These are phyloP conservation scores for Claviceps pazoutovae DNA, from an alignment of 2,329 filamentous ascomycete species.

Conservation along the genomic window DNA sequence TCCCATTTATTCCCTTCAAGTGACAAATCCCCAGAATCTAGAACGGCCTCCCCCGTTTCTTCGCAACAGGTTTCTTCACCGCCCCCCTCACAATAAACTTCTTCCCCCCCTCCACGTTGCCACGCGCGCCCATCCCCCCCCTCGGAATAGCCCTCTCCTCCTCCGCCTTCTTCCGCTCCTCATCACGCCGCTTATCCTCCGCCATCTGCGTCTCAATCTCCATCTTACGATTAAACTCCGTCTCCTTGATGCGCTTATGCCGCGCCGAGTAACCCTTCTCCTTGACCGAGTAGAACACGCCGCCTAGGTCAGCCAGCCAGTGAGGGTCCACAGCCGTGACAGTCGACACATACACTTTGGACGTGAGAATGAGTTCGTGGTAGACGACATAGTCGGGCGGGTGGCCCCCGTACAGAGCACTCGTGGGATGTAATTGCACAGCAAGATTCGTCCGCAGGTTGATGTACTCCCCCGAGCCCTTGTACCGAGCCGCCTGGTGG, in stretches of 20 bases:
- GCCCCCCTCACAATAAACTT: slow-evolving; percentile 48
- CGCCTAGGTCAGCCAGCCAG: slow-evolving; percentile 92
- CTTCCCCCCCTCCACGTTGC: slow-evolving; percentile 25
- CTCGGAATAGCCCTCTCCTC: slow-evolving; percentile 24
- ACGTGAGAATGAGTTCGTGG: slow-evolving; percentile 92
- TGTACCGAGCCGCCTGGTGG: slow-evolving; percentile 90
- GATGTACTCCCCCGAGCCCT: slow-evolving; percentile 93
- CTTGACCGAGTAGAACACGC: slow-evolving; percentile 94
- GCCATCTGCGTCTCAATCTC: slow-evolving; percentile 91
- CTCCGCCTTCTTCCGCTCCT: slow-evolving; percentile 39
- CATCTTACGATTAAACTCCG: slow-evolving; percentile 83
- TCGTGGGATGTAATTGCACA: slow-evolving; percentile 88
- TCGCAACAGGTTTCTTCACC: slow-evolving; percentile 46
- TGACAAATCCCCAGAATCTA: not conserved
- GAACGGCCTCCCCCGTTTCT: slow-evolving; percentile 24
- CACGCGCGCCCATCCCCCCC: slow-evolving; percentile 20
- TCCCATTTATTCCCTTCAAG: too few species aligned
- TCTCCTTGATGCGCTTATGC: slow-evolving; percentile 76
- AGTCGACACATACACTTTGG: slow-evolving; percentile 95
- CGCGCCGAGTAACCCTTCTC: slow-evolving; percentile 89
- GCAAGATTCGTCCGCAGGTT: slow-evolving; percentile 90
- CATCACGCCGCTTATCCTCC: slow-evolving; percentile 59
- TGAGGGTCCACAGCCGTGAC: slow-evolving; percentile 93
- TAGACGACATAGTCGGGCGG: slow-evolving; percentile 96
- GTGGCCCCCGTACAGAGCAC: slow-evolving; percentile 85